Evolutionary conservation across 1,284 basidiomycete genomes (phyloP), one percentile per base, ranked within the genome.

Genomic region (Sphaerobolus stellatus): DNA sequence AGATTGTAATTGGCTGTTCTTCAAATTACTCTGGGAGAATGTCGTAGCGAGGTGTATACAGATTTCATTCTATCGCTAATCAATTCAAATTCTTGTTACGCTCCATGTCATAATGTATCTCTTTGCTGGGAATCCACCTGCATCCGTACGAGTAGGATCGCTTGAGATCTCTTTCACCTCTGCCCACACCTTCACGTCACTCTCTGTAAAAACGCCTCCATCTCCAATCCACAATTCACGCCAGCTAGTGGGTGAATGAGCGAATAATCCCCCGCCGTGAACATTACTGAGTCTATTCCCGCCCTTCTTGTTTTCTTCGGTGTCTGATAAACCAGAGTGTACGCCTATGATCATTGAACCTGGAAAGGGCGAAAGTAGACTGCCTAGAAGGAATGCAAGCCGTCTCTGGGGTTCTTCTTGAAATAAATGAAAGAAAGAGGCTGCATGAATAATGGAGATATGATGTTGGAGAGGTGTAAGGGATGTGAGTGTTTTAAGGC

Each of bases 381-480:
- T 63, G 1, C 65, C 69, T 5, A 74, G 49, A 3, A 61, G 62
- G 24, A 54, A 59, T 2, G 71, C 74, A 36, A 72, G 54, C 18
- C 58, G 49, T 3, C 60, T 45, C 40, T 75, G 72, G 11, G 67
- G 56, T 7, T 64, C 68, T 49, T 75, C 64, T 1, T 60, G 58
- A 52, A 75, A 75, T 0, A 75, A 49, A 53, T 75, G 75, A 57
- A 76, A 74, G 25, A 75, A 64, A 2, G 64, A 59, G 0, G 65
- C 50, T 2, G 65, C 67, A 20, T 71, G 61, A 44, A 75, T 67
- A 4, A 66, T 62, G 1, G 67, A 60, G 45, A 68, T 62, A 13
- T 60, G 66, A 1, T 68, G 66, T 20, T 63, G 64, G 3, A 73
- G 66, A 1, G 68, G 71, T 30, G 65, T 73, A 20, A 75, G 52